Evolutionary conservation across 768 basidiomycete genomes (phyloP), one percentile per base, ranked within the genome.

Genomic region (Macrolepiota dolichaula): DNA sequence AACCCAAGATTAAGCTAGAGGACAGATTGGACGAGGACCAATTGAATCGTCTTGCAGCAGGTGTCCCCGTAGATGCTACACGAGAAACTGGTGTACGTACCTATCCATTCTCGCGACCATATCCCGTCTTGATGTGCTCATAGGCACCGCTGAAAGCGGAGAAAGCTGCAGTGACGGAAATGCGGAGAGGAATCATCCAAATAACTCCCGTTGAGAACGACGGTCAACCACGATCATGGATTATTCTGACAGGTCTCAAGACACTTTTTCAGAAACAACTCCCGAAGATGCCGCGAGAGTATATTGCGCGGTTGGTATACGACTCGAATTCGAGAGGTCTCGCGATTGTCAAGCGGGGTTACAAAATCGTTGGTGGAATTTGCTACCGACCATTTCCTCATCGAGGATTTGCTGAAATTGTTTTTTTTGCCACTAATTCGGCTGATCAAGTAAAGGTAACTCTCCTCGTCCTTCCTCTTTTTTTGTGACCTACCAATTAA

Each of bases 241-340:
- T 98, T 57, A 87, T 98, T 61, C 83, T 98, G 56, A 94, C 94
- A 3, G 93, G 94, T n/a, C 79, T 98, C 61, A 98, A 98, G 76
- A 95, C 93, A 9, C 86, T 98, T 15, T 98, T 99, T 70, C 96
- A 97, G 69, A 92, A 92, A 66, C 97, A 99, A 72, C 76, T 99
- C 1, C 97, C 97, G 6, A 98, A 98, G 75, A 98, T 99, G 97
- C 97, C 97, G 12, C 81, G 94, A 68, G 97, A 98, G 71, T 99
- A 99, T 70, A 98, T 99, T 66, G 93, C 97, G 3, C 86, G 97
- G 24, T 83, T 98, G 27, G 96, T 98, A 1, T 92, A 92, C 66
- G 97, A 98, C 70, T 77, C 81, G 40, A 97, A 94, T 69, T 97
- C 96, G n/a, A 90, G 90, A 69, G 85, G 85, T 36, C 82, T 99